Conservation (phyloP, 345 rosid species). For the Citrus reticulata region DNA sequence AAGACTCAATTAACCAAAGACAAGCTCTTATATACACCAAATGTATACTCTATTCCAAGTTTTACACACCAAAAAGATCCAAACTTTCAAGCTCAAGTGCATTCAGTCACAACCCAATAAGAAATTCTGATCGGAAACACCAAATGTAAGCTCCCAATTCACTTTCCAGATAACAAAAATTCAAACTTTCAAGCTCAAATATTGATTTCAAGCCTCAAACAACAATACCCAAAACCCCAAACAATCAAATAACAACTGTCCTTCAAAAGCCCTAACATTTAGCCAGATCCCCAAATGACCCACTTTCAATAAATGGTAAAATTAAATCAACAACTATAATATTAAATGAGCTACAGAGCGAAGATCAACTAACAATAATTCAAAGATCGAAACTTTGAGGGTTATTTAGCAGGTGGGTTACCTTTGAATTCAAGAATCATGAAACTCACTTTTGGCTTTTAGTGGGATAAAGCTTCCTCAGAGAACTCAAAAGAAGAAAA, state of each 20-base stretch:
- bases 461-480: background rate
- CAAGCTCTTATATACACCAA: background rate
- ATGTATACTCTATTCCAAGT: slow-evolving; percentile 9
- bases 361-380: slow-evolving; percentile 2
- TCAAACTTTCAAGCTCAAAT: slow-evolving; percentile 12
- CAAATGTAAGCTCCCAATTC: background rate
- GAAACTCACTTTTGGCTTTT: background rate
- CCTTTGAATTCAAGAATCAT: slow-evolving; percentile 23
- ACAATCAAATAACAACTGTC: background rate
- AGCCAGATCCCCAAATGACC: slow-evolving; percentile 31
- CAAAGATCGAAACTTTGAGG: slow-evolving; percentile 19
- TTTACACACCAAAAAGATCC: slow-evolving; percentile 8
- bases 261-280: slow-evolving; percentile 13
- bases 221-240: slow-evolving; percentile 21
- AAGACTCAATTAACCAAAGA: slow-evolving; percentile 5
- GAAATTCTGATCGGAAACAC: background rate
- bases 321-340: background rate
- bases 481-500: background rate
- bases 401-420: slow-evolving; percentile 17
- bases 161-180: background rate
- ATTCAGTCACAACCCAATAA: background rate
- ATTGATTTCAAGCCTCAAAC: slow-evolving; percentile 12
- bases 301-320: slow-evolving; percentile 5
- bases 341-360: background rate
- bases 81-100: slow-evolving; percentile 9